These are phyloP conservation scores for Cladosporium sp. DNA, from an alignment of 2,329 filamentous ascomycete species.

Conservation along the genomic window DNA sequence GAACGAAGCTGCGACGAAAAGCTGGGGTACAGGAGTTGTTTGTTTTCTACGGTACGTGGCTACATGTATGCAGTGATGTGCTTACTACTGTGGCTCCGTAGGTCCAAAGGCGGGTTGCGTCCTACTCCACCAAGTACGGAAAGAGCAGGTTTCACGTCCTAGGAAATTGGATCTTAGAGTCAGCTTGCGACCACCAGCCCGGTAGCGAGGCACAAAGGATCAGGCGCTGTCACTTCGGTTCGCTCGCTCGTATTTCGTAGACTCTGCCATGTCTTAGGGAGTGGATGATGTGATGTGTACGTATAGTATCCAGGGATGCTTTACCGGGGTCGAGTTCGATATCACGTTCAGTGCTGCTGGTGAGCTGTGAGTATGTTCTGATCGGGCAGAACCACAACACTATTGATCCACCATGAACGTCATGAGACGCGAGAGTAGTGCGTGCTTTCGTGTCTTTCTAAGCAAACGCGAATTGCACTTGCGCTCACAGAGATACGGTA, in stretches of 20 bases:
- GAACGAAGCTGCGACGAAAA: slow-evolving; percentile 4
- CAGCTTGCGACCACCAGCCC: not conserved
- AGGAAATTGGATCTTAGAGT: not conserved
- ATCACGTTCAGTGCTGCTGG: not conserved
- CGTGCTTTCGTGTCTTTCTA: too few species aligned
- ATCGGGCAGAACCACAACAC: not conserved
- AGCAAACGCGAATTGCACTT: not conserved
- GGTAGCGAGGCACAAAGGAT: slow-evolving; percentile 9
- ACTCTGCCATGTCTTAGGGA: not conserved
- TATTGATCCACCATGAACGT: not conserved
- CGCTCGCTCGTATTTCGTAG: not conserved
- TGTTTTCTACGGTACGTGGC: not conserved
- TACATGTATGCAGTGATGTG: not conserved
- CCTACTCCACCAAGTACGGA: not conserved
- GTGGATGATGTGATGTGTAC: not conserved
- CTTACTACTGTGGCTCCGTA: too few species aligned
- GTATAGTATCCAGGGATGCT: not conserved
- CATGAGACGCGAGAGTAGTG: not conserved
- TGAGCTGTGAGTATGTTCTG: not conserved
- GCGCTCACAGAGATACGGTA: not conserved
- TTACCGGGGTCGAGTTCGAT: not conserved
- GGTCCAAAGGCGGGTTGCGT: not conserved
- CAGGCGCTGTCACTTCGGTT: not conserved
- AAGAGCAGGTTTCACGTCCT: not conserved
- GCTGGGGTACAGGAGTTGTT: not conserved